Base-by-base conservation (phyloP, 805 yeast species). In the Alloascoidea hylecoeti region DNA sequence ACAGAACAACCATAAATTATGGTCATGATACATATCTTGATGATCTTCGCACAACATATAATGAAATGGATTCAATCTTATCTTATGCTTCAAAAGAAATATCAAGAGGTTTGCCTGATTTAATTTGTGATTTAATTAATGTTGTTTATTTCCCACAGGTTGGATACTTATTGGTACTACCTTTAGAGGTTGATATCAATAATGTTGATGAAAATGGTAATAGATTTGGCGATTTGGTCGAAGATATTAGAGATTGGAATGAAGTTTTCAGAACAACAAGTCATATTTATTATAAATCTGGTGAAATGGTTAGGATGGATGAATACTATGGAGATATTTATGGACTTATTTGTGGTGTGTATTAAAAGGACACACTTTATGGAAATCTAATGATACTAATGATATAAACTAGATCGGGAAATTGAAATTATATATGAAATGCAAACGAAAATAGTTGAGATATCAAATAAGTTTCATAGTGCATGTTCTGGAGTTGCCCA, bases 101-200 rank as follows among this genome's bases (percentile, higher is more conserved):
- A 2, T 17, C 48, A 2, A 28, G 33, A 1, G 19, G 13, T 3
- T 39, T 38, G 13, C 33, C 34, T 4, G 34, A 34, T 15, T 39
- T 38, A 28, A n/a, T 39, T 4, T 36, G 40, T 2, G 40, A 43
- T 2, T 46, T 46, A 3, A n/a, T 45, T 2, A 63, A 60, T 38
- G 59, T 59, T 0, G 57, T 61, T 0, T 67, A 66, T 43, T 59
- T 66, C 17, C 72, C 72, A 2, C 70, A 67, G 34, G 42, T 67
- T 16, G 72, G 72, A 0, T 67, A 57, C 37, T 43, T 67, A 33
- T 47, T 63, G 0, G 53, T 61, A 0, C 36, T 57, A 2, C 53
- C 51, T 14, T 16, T 35, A 1, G 27, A 35, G 3, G 34, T 42
- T 6, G 44, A 39, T 14, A 30, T 36, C 2, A 13, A 34, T 2